These are phyloP conservation scores for Huntiella moniliformis DNA, from an alignment of 2,329 filamentous ascomycete genomes.

Conservation along the genomic window DNA sequence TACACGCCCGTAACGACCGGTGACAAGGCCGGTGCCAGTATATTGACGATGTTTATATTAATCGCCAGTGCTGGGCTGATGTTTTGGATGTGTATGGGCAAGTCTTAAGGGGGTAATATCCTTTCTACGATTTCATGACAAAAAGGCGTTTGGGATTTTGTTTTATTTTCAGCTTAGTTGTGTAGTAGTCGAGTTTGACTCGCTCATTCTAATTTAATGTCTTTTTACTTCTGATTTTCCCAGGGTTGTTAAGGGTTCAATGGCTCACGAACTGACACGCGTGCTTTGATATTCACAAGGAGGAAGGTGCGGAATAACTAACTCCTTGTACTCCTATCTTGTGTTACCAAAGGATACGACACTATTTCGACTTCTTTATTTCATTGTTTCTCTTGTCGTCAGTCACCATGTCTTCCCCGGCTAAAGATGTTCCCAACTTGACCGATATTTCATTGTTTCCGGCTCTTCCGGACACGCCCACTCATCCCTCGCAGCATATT, in stretches of 20 bases:
- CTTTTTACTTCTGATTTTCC: neutral
- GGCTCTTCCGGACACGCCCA: slow-evolving; percentile 18
- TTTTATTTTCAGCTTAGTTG: neutral
- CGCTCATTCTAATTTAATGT: neutral
- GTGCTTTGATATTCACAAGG: no score
- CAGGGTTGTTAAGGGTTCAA: no score
- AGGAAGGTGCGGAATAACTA: no score
- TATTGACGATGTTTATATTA: slow-evolving; percentile 28
- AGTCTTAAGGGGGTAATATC: neutral
- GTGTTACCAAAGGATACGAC: neutral
- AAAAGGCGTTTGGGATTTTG: neutral
- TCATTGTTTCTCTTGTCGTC: neutral
- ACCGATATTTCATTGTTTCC: slow-evolving; percentile 19
- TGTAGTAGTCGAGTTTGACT: neutral
- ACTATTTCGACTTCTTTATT: neutral
- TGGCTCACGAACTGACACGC: no score
- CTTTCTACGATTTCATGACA: no score
- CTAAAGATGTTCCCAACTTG: slow-evolving; percentile 15
- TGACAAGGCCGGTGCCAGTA: slow-evolving; percentile 29
- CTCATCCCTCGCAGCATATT: slow-evolving; percentile 5
- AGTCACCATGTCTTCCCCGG: neutral
- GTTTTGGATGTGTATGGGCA: slow-evolving; percentile 8
- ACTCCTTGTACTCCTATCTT: no score
- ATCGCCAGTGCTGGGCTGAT: slow-evolving; percentile 12
- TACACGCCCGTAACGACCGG: slow-evolving; percentile 22